Percentiles rank a stretch among this genome's conserved stretches.
Conservation (phyloP, 2,329 filamentous ascomycete species). For the Westerdykella sp. region DNA sequence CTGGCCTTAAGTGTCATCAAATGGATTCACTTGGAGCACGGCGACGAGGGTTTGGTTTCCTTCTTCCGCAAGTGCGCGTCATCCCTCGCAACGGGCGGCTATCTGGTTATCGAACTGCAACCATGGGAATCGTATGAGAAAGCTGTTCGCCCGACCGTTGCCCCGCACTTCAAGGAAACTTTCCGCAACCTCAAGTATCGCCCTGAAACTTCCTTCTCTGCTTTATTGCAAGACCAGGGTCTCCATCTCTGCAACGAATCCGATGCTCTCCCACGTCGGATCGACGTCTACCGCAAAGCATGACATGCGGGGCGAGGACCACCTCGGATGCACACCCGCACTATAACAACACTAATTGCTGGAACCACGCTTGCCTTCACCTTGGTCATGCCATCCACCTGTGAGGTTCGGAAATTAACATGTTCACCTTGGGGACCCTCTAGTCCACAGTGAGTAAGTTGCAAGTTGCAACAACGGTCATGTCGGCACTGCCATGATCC, state of each 20-base stretch:
- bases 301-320: too few relatives aligned
- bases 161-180: constrained; percentile 28
- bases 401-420: too few relatives aligned
- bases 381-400: too few relatives aligned
- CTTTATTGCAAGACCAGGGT: constrained; percentile 22
- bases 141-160: constrained; percentile 26
- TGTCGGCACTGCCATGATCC: too few relatives aligned
- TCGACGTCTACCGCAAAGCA: constrained; percentile 30
- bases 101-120: constrained; percentile 32
- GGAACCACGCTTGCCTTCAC: too few relatives aligned
- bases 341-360: too few relatives aligned
- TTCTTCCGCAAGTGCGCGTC: constrained; percentile 31
- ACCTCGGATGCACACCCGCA: too few relatives aligned
- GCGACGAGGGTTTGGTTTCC: constrained; percentile 25
- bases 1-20: constrained; percentile 37
- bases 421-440: too few relatives aligned
- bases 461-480: too few relatives aligned
- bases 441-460: too few relatives aligned
- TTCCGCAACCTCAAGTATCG: constrained; percentile 22
- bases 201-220: constrained; percentile 31
- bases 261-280: constrained; percentile 25
- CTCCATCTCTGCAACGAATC: constrained; percentile 25
- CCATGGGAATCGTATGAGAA: constrained; percentile 34
- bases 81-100: constrained; percentile 24
- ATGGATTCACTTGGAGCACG: constrained; percentile 36